A percentile compares a stretch with the other conserved stretches of the same genome.
Evolutionary conservation across 148 eudicot genomes (phyloP).

Genomic region (Heliosperma pusillum): DNA sequence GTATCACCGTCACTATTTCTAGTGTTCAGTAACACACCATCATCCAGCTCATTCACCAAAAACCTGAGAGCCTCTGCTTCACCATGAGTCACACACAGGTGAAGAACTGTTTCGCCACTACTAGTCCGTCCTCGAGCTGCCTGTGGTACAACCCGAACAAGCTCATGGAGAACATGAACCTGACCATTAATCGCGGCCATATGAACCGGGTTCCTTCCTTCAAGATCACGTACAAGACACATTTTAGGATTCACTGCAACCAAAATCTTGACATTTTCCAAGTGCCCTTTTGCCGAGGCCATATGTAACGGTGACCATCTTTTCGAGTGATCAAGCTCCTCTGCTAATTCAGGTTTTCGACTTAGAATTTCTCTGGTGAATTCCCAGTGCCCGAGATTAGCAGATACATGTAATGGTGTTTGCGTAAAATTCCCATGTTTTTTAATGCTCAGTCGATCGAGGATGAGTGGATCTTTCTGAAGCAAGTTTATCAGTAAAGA

Average conservation of each 20-base stretch:
- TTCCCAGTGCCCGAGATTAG: slow-evolving; percentile 29
- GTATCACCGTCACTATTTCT: slow-evolving; percentile 27
- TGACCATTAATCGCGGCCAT: slow-evolving; percentile 32
- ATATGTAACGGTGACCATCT: slow-evolving; percentile 37
- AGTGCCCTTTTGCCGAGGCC: slow-evolving; percentile 33
- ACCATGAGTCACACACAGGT: slow-evolving; percentile 29
- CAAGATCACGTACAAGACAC: slow-evolving; percentile 29
- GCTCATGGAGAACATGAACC: slow-evolving; percentile 21
- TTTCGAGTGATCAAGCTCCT: slow-evolving; percentile 28
- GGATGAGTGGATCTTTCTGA: slow-evolving; percentile 32
- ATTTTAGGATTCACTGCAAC: slow-evolving; percentile 9
- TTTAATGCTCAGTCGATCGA: slow-evolving; percentile 20
- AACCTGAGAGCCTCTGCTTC: slow-evolving; percentile 5
- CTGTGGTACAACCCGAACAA: slow-evolving; percentile 14
- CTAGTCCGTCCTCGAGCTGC: slow-evolving; percentile 25
- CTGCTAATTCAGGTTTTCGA: slow-evolving; percentile 35
- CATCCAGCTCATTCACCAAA: slow-evolving; percentile 12
- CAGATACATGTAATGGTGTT: slow-evolving; percentile 39
- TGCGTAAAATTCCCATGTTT: not conserved
- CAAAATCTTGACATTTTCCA: slow-evolving; percentile 23
- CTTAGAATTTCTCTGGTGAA: slow-evolving; percentile 26
- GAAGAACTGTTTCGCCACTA: slow-evolving; percentile 22
- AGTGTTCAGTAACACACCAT: slow-evolving; percentile 21
- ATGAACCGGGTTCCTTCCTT: slow-evolving; percentile 40
- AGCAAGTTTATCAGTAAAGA: slow-evolving; percentile 20